Base-by-base conservation (phyloP, 2,329 filamentous ascomycete genomes). In the Orbilia brochopaga region DNA sequence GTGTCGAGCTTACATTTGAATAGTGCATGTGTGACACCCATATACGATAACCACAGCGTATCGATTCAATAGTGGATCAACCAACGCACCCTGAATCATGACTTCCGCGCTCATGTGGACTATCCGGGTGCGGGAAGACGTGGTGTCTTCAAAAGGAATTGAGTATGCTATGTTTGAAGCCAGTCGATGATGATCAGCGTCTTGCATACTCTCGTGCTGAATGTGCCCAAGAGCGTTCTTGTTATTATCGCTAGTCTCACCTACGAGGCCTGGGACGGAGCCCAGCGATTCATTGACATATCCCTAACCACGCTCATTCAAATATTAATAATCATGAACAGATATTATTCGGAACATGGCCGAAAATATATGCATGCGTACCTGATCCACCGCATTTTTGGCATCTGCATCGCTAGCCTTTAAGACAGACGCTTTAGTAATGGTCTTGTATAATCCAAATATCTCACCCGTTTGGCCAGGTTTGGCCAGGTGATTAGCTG, bases 11-110 rank as follows among this genome's bases (percentile, higher is more conserved):
- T 54, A 64, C 66, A 60, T 60, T 60, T 64, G 32, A 69, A 97
- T 85, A 54, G 92, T 96, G 60, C 94, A 85, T 80, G 97, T 93
- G 78, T 99, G 94, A 5, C 93, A 94, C 80, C 97, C 93, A 78
- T 99, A 94, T 6, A 99, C 90, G 91, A 99, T 97, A 76, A 99
- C 91, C 50, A 96, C 89, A 0, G 92, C 95, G 79, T 99, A 99
- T 10, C 91, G 86, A 19, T 90, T 94, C 37, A 99, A 81, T 2
- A 97, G 81, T 11, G 94, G 94, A 79, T 99, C 94, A 2, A 97
- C 90, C 2, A 99, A 84, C 27, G 93, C 94, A 80, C 99, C 94
- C 76, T 93, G 84, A 59, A 99, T 86, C 32, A 99, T 84, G 54
- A 99, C 83, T 0, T 93, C 93, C 81, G 99, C 94, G 0, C 93